Evolutionary conservation across 2,329 filamentous ascomycete species (phyloP).

Genomic region (Claviceps maximensis): DNA sequence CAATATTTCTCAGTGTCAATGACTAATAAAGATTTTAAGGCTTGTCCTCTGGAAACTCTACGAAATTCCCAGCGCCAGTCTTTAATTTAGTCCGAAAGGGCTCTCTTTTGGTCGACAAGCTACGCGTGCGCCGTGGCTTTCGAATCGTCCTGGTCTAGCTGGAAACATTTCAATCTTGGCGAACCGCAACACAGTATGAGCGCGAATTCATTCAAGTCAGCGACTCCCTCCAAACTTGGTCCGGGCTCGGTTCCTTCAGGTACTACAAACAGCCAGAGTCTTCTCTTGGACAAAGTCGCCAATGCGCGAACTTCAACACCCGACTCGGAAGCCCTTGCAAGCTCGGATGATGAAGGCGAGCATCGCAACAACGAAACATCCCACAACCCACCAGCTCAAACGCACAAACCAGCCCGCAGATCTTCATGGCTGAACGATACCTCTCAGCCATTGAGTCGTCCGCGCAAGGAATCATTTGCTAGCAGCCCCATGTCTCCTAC

Average conservation of each 20-base stretch:
- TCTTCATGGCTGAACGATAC: constrained; percentile 83
- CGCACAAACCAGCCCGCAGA: constrained; percentile 52
- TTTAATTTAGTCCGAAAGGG: not conserved
- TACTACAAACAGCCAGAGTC: constrained; percentile 46
- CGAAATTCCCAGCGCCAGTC: not conserved
- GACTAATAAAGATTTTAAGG: not conserved
- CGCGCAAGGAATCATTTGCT: constrained; percentile 65
- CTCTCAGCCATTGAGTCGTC: constrained; percentile 45
- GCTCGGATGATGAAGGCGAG: constrained; percentile 85
- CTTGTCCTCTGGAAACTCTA: not conserved
- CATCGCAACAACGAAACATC: constrained; percentile 43
- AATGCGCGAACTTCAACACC: constrained; percentile 75
- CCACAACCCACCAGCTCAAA: constrained; percentile 28
- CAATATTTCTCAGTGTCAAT: not conserved
- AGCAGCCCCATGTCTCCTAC: constrained; percentile 67
- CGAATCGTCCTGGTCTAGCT: not conserved
- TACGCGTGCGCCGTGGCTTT: not conserved
- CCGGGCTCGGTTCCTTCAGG: constrained; percentile 30
- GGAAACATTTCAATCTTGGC: not conserved
- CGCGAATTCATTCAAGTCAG: constrained; percentile 35
- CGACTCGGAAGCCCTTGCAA: constrained; percentile 85
- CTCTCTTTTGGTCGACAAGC: not conserved
- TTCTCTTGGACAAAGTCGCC: constrained; percentile 58
- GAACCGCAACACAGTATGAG: constrained; percentile 29
- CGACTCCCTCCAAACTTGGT: constrained; percentile 37